These are phyloP conservation scores for Penicillium sp. DNA, from an alignment of 2,329 filamentous ascomycete species.

Conservation along the genomic window DNA sequence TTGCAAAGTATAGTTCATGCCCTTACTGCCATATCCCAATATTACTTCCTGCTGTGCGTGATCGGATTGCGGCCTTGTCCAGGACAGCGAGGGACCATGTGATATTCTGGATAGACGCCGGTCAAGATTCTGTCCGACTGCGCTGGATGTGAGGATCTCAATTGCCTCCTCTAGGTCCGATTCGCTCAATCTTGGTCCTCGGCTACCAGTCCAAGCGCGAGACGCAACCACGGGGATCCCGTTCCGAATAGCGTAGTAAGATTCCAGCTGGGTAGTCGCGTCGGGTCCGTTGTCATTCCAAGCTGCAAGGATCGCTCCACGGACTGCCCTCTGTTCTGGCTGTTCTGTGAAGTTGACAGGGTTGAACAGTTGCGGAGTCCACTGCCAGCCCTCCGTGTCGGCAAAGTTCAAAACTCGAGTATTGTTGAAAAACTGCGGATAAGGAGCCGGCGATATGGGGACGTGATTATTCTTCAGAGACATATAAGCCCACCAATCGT, in stretches of 20 bases:
- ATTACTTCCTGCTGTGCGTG: slow-evolving; percentile 25
- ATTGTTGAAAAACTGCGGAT: slow-evolving; percentile 51
- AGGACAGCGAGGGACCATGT: slow-evolving; percentile 34
- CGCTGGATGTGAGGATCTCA: slow-evolving; percentile 43
- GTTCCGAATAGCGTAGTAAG: slow-evolving; percentile 54
- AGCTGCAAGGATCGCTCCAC: slow-evolving; percentile 53
- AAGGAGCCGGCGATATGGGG: slow-evolving; percentile 51
- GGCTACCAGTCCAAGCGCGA: slow-evolving; percentile 57
- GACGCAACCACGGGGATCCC: slow-evolving; percentile 55
- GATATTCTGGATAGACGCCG: slow-evolving; percentile 1
- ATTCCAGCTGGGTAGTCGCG: slow-evolving; percentile 53
- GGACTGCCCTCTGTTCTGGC: slow-evolving; percentile 43
- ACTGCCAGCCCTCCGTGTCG: slow-evolving; percentile 45
- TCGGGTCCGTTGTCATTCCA: slow-evolving; percentile 61
- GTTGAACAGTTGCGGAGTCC: slow-evolving; percentile 55
- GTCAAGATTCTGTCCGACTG: slow-evolving; percentile 55
- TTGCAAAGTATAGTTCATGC: slow-evolving; percentile 58
- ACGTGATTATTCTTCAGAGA: slow-evolving; percentile 58
- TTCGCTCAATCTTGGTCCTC: slow-evolving; percentile 44
- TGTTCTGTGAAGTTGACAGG: slow-evolving; percentile 52
- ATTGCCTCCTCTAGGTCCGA: slow-evolving; percentile 42
- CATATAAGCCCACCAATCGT: slow-evolving; percentile 59
- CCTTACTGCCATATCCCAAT: slow-evolving; percentile 54
- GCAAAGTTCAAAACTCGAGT: slow-evolving; percentile 54
- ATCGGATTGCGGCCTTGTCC: slow-evolving; percentile 37